Percentiles rank a stretch among this genome's conserved stretches.
These are phyloP conservation scores for Chenopodium berlandieri DNA, from an alignment of 148 eudicot species.

Conservation along the genomic window DNA sequence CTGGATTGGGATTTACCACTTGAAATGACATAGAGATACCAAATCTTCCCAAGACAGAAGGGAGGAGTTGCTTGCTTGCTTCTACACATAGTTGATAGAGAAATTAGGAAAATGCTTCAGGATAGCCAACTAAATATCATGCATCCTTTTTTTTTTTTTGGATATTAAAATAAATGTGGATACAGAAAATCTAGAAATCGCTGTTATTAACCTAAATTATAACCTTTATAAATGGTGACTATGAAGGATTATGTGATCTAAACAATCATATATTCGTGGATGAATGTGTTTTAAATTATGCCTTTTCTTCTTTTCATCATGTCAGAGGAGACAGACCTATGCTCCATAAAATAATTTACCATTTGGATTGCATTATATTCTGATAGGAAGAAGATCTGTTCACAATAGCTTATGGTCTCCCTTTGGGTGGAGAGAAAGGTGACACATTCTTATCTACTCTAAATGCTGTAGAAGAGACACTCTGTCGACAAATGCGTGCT, in stretches of 20 bases:
- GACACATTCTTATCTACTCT: slow-evolving; percentile 74
- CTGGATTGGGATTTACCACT: neutral
- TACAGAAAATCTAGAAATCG: neutral
- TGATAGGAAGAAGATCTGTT: slow-evolving; percentile 91
- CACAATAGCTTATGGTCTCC: slow-evolving; percentile 84
- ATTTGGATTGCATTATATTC: neutral
- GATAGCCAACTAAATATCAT: neutral
- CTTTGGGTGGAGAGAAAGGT: slow-evolving; percentile 81
- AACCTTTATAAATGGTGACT: neutral
- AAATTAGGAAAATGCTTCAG: neutral
- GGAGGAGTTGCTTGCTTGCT: neutral
- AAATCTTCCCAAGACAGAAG: neutral
- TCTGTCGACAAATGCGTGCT: slow-evolving; percentile 86
- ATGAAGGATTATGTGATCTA: neutral
- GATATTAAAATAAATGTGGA: neutral
- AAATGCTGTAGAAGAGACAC: slow-evolving; percentile 90
- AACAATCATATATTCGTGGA: neutral
- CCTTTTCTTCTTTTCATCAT: neutral
- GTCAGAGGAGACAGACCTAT: neutral
- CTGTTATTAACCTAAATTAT: neutral
- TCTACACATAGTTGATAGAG: neutral
- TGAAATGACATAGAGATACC: neutral
- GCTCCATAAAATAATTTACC: neutral
- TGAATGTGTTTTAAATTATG: neutral
- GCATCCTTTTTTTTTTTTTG: neutral